Evolutionary conservation across 176 grass and related monocot genomes (phyloP), one percentile per base, ranked within the genome.

Genomic region (Sorghum bicolor): DNA sequence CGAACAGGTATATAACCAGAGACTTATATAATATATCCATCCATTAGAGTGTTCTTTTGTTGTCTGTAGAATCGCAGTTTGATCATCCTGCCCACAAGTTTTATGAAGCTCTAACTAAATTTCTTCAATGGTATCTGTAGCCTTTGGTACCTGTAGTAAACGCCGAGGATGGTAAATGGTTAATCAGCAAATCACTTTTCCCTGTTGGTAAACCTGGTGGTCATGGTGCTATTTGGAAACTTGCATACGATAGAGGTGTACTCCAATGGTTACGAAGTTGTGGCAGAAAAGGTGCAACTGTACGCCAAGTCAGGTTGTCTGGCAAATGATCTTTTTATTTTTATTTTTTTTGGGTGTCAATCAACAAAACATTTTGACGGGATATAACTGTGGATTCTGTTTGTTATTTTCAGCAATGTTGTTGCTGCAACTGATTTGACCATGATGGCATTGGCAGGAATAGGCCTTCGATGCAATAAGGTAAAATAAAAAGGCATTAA

Each of bases 191-290:
- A 67, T 76, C 89, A 70, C 80, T 92, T 82, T 85, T 93, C 22
- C 96, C 93, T 70, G 89, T 98, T 15, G 87, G 93, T 87, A 98
- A 98, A 86, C 96, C 96, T 47, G 96, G 96, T 85, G 93, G 93
- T 73, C 93, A 98, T 94, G 96, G 96, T 34, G 91, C 91, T 79
- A 87, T 98, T 81, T 98, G 96, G 96, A 98, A 98, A 77, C 96
- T 98, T 77, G 96, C 96, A 80, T 75, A 80, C 53, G 93, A 93
- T 67, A 93, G 87, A 90, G 91, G 96, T 76, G 72, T 95, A 87
- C 95, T 95, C 63, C 76, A 88, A 60, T 98, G 96, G 96, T 89
- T 98, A 81, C 91, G 85, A 78, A 9, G 3, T 43, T 68, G 89
- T 83, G 91, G 91, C 36, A 93, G 96, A 90, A 98, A 95, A 92